These are phyloP conservation scores for Termitomyces sp. DNA, from an alignment of 768 basidiomycete genomes.

Conservation along the genomic window DNA sequence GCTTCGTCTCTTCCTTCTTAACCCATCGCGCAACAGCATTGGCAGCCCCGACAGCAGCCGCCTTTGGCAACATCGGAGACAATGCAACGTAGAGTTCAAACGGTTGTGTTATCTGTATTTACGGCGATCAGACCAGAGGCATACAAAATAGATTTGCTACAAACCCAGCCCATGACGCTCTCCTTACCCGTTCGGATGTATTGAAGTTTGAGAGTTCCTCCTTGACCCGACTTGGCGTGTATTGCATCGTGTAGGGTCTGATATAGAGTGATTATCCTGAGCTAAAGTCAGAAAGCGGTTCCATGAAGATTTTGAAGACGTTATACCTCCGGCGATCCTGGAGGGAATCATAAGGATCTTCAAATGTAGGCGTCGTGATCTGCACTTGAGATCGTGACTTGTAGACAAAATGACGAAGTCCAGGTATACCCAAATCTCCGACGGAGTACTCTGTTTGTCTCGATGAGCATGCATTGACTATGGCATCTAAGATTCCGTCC, in stretches of 20 bases:
- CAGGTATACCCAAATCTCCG: constrained; percentile 80
- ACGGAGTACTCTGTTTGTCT: constrained; percentile 61
- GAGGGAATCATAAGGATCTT: constrained; percentile 71
- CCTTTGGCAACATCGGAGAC: constrained; percentile 83
- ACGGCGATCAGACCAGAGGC: background rate
- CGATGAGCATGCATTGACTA: constrained; percentile 41
- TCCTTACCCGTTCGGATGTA: constrained; percentile 84
- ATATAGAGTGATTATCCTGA: constrained; percentile 80
- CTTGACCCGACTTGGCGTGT: constrained; percentile 85
- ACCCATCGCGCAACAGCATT: constrained; percentile 90
- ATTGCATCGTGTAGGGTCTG: constrained; percentile 85
- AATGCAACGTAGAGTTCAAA: constrained; percentile 89
- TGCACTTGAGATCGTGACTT: constrained; percentile 89
- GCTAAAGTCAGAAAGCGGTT: background rate
- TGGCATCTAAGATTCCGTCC: constrained; percentile 51
- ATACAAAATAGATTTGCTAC: constrained; percentile 19
- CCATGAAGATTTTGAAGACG: background rate
- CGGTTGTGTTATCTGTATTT: constrained; percentile 79
- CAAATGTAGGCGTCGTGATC: constrained; percentile 79
- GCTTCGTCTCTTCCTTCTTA: constrained; percentile 72
- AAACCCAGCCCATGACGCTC: constrained; percentile 91
- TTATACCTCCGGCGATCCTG: constrained; percentile 58
- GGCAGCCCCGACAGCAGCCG: constrained; percentile 81
- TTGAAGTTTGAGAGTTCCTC: constrained; percentile 76
- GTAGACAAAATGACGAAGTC: constrained; percentile 91